phyloP scores from a whole-genome alignment of 805 yeast species.

The Saccharomycopsis microspora region DNA sequence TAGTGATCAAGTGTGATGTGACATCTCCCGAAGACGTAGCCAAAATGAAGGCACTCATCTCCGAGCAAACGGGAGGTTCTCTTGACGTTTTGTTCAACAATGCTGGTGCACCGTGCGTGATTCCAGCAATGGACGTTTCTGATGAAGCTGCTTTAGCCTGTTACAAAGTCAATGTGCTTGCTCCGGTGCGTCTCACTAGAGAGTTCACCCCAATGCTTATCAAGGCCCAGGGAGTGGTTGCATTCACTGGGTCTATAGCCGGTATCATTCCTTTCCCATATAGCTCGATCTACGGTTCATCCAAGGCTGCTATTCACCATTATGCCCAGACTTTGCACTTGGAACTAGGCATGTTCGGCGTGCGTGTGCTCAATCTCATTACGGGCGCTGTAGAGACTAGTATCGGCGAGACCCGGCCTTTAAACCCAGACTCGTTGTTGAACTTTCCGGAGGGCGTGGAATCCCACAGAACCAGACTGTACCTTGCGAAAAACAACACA shows the following conservation, averaged over 20 bases:
- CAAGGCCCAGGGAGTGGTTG: conserved; percentile 55
- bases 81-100: conserved; percentile 59
- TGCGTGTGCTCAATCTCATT: conserved; percentile 53
- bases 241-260: conserved; percentile 64
- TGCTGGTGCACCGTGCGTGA: conserved; percentile 60
- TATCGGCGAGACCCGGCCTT: conserved; percentile 54
- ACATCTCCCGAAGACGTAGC: conserved; percentile 36
- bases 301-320: conserved; percentile 70
- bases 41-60: conserved; percentile 32
- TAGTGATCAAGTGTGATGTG: conserved; percentile 46
- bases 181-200: conserved; percentile 52
- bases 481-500: conserved; percentile 44
- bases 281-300: conserved; percentile 50
- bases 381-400: conserved; percentile 72
- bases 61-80: conserved; percentile 32
- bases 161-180: conserved; percentile 58
- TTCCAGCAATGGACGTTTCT: conserved; percentile 57
- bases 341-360: conserved; percentile 65
- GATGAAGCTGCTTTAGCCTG: conserved; percentile 41
- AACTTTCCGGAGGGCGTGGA: conserved; percentile 37
- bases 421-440: conserved; percentile 50
- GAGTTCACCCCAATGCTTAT: conserved; percentile 46
- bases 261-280: conserved; percentile 64
- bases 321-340: conserved; percentile 51
- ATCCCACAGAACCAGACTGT: conserved; percentile 39